A percentile compares a stretch with the other conserved stretches of the same genome.
Conservation (phyloP, 2,329 filamentous ascomycete genomes). For the Aspergillus udagawae region DNA sequence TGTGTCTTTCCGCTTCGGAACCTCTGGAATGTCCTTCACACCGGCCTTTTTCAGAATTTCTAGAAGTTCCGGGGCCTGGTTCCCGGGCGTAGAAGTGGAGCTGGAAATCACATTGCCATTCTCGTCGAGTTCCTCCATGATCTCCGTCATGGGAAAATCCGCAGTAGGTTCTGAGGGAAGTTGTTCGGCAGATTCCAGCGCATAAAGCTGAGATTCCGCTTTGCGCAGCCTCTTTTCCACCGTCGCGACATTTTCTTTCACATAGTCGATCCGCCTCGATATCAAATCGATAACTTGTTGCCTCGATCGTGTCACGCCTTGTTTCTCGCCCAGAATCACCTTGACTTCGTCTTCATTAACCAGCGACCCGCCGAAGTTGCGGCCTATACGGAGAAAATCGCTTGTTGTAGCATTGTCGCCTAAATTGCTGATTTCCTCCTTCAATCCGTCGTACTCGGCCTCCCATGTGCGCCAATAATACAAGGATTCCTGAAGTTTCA, state of each 20-base stretch:
- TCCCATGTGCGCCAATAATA: conserved; percentile 89
- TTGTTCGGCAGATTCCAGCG: conserved; percentile 56
- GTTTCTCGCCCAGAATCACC: conserved; percentile 47
- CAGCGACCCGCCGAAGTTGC: conserved; percentile 43
- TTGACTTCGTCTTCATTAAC: conserved; percentile 52
- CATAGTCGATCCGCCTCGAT: conserved; percentile 79
- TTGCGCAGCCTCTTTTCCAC: conserved; percentile 68
- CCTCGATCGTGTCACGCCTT: conserved; percentile 47
- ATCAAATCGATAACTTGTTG: conserved; percentile 66
- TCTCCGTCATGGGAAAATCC: conserved; percentile 74
- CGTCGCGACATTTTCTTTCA: conserved; percentile 72
- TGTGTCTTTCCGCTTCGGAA: conserved; percentile 6
- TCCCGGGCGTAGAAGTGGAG: conserved; percentile 62
- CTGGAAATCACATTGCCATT: conserved; percentile 77
- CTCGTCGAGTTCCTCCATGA: conserved; percentile 87
- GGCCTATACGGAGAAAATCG: conserved; percentile 49
- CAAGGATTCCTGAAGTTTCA: conserved; percentile 69
- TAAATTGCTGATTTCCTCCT: conserved; percentile 68
- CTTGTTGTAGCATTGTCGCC: conserved; percentile 47
- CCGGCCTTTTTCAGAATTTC: conserved; percentile 76
- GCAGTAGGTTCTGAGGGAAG: conserved; percentile 63
- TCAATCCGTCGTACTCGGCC: conserved; percentile 83
- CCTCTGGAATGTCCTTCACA: conserved; percentile 48
- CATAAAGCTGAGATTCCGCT: conserved; percentile 63
- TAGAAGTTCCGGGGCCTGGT: conserved; percentile 62